Base-by-base conservation (phyloP, 2,329 filamentous ascomycete genomes). In the Ophiostoma populinum region DNA sequence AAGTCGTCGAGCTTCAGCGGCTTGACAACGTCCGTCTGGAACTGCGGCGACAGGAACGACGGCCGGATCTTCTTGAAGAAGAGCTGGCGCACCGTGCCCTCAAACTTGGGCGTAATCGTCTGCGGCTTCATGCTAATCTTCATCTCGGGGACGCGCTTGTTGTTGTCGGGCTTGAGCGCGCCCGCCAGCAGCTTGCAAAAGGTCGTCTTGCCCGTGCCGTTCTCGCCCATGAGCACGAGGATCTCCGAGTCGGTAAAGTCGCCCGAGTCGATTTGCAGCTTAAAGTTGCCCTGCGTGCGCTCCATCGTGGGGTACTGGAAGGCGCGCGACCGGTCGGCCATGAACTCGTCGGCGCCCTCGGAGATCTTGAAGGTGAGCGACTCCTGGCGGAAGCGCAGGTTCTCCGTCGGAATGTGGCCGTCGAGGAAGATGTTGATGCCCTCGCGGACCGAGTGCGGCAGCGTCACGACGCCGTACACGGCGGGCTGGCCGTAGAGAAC, bases 51-150 rank as follows among this genome's bases (percentile, higher is more conserved):
- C 49, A 98, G 58, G 72, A 98, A 98, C 24, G 87, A 77, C 42
- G 85, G 76, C 70, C 93, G 93, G 61, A 98, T 98, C 65, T 90
- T 87, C 77, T 98, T 98, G 75, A 95, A 93, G 69, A 98, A 95
- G 34, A 98, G 70, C 58, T 94, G 85, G 43, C 90, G 83, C 39
- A 98, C 90, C 25, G 87, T 98, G 44, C 92, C 90, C 46, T 86
- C 78, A 54, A 93, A 98, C 60, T 94, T 98, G 53, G 90, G 90
- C 3, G 86, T 98, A 51, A 98, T 98, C 51, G 92, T 98, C 65
- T 98, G 90, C 15, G 92, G 92, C 70, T 98, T 98, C 41, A 43
- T 42, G 42, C 41, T 45, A 36, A 98, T 93, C 63, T 80, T 85
- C 86, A 98, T 92, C 47, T 81, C 74, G 12, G 90, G 90, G 12